These are phyloP conservation scores for Fusarium sp. DNA, from an alignment of 2,329 filamentous ascomycete genomes.

Conservation along the genomic window DNA sequence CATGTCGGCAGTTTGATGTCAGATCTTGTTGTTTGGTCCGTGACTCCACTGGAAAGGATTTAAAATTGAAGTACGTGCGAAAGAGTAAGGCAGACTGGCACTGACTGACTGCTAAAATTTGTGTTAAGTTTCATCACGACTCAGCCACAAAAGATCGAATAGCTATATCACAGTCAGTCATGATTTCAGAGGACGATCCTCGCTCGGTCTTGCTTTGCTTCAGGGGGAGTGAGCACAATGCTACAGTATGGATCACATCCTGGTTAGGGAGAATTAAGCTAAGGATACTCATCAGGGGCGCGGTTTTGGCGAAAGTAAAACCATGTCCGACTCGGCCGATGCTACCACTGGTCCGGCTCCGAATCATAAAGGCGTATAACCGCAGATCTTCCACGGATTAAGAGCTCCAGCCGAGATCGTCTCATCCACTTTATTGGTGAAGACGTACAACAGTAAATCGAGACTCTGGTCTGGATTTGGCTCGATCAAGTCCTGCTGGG, in stretches of 20 bases:
- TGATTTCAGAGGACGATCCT: neutral
- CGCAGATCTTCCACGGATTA: conserved; percentile 16
- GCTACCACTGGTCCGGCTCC: conserved; percentile 10
- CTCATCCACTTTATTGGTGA: neutral
- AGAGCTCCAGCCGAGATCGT: conserved; percentile 12
- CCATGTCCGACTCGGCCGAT: conserved; percentile 30
- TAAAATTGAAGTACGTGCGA: conserved; percentile 18
- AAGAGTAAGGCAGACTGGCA: conserved; percentile 23
- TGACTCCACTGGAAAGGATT: conserved; percentile 18
- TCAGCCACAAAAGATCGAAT: conserved; percentile 21
- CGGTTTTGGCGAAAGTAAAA: neutral
- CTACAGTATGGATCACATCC: conserved; percentile 10
- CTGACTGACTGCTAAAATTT: neutral
- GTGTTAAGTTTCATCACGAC: conserved; percentile 11
- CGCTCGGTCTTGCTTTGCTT: neutral
- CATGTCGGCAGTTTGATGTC: conserved; percentile 15
- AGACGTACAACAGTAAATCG: neutral
- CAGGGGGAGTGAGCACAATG: neutral
- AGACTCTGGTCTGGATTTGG: neutral
- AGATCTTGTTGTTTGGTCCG: conserved; percentile 19
- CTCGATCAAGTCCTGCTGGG: neutral
- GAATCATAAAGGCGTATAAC: neutral
- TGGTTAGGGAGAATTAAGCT: conserved; percentile 14
- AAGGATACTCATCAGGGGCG: conserved; percentile 14
- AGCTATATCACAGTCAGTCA: conserved; percentile 7